A percentile compares a stretch with the other conserved stretches of the same genome.
These are phyloP conservation scores for Myriosclerotinia scirpicola DNA, from an alignment of 2,329 filamentous ascomycete genomes.

Conservation along the genomic window DNA sequence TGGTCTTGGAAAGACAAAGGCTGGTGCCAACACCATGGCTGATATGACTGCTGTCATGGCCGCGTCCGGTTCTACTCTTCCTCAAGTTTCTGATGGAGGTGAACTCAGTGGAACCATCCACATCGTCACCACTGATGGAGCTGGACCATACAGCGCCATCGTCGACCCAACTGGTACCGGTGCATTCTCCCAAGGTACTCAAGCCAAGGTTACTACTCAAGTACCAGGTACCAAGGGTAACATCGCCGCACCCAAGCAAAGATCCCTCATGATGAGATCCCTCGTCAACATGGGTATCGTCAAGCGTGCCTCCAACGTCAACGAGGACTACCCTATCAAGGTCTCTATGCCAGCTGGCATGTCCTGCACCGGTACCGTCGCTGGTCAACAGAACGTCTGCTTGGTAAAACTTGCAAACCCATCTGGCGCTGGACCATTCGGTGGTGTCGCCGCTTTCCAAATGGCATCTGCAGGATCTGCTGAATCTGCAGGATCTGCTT, in stretches of 20 bases:
- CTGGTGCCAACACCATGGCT: constrained; percentile 53
- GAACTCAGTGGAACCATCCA: constrained; percentile 61
- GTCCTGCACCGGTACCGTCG: constrained; percentile 59
- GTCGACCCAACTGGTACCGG: constrained; percentile 62
- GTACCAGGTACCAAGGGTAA: constrained; percentile 49
- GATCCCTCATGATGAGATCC: constrained; percentile 32
- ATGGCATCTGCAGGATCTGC: constrained; percentile 37
- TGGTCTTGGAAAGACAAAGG: constrained; percentile 59
- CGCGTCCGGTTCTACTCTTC: constrained; percentile 55
- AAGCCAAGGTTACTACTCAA: constrained; percentile 56
- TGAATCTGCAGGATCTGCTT: constrained; percentile 15
- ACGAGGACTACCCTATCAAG: constrained; percentile 47
- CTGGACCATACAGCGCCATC: constrained; percentile 57
- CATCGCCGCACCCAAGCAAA: constrained; percentile 37
- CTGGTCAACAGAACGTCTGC: constrained; percentile 60
- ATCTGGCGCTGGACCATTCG: constrained; percentile 61
- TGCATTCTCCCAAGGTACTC: constrained; percentile 47
- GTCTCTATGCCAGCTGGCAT: constrained; percentile 48
- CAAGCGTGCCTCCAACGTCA: constrained; percentile 40
- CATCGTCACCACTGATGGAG: constrained; percentile 67
- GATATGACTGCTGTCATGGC: constrained; percentile 58
- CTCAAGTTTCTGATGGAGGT: constrained; percentile 60
- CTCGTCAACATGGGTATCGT: constrained; percentile 36
- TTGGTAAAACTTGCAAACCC: constrained; percentile 63
- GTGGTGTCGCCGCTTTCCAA: constrained; percentile 59